Conservation (phyloP, 1,139 yeast species). For the Blastobotrys ciferrii region DNA sequence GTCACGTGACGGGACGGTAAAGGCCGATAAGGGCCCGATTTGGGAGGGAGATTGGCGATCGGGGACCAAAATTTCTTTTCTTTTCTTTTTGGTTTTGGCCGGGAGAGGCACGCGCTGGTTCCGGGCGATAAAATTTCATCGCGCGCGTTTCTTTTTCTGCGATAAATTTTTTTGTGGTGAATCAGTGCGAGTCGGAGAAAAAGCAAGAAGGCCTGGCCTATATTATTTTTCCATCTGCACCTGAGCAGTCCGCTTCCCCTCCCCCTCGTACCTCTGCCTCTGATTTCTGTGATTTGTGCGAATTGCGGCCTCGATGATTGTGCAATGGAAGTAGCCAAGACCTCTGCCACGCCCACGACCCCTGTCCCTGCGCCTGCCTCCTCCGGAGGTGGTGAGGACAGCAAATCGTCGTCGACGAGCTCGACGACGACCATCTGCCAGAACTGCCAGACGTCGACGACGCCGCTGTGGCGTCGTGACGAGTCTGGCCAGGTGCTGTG, state of each 20-base stretch:
- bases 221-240: not conserved
- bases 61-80: not conserved
- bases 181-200: no score
- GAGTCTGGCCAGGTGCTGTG: constrained; percentile 90
- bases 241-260: constrained; percentile 3
- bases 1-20: not conserved
- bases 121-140: not conserved
- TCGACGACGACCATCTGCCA: constrained; percentile 61
- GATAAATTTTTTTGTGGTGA: no score
- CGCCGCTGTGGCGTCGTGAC: constrained; percentile 93
- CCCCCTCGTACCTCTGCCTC: not conserved
- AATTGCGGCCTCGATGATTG: not conserved
- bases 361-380: not conserved
- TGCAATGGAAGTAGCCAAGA: constrained; percentile 2
- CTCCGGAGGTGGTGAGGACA: not conserved
- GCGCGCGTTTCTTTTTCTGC: not conserved
- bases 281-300: no score
- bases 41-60: not conserved
- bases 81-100: not conserved
- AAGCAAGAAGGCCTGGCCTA: no score
- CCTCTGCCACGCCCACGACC: constrained; percentile 1
- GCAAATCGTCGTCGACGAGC: constrained; percentile 2
- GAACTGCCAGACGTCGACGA: constrained; percentile 86
- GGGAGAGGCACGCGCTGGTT: not conserved
- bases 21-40: not conserved